Base-by-base conservation (phyloP, 768 basidiomycete species). In the Holtermanniella nyarrowii region DNA sequence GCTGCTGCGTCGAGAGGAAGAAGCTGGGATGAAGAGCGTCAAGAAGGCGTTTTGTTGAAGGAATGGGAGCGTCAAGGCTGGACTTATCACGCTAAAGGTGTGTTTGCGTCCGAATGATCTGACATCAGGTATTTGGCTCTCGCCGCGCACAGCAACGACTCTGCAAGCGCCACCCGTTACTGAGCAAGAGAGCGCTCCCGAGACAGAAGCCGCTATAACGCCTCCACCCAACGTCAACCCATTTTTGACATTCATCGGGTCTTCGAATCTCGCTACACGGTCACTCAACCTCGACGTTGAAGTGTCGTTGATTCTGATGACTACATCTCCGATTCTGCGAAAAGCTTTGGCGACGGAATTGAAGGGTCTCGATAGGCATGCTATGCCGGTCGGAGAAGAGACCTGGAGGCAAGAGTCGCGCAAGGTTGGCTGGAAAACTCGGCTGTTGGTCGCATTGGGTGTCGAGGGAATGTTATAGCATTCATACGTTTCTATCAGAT, bases 41-140 rank as follows among this genome's bases (percentile, higher is more conserved):
- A 50, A 3, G 63, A 72, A 26, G 80, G 81, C 0, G 77, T 99
- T 21, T 76, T 81, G 49, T 75, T 99, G 55, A 78, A 75, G 53
- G 93, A 99, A 70, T 99, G 95, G 95, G 79, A 82, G 64, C 79
- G 79, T 57, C 74, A 77, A 21, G 88, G 84, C 3, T 99, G 95
- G 95, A 97, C 95, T 1, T 99, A 99, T 73, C 95, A 99, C 65
- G 87, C 95, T 22, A 99, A 99, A 78, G 95, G 91, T 93, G 55
- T 22, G 44, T 31, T 18, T 18, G 18, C 14, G 16, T 12, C 18
- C 21, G 11, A 25, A 16, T 13, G 4, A 27, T 24, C n/a, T 18
- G 26, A 10, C 49, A n/a, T n/a, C 53, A 90, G 88, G 89, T 26
- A 80, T 90, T 27, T 95, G 89, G 89, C 67, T 89, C 11, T 85